Conservation (phyloP, 1,284 basidiomycete species). For the Agroathelia rolfsii region DNA sequence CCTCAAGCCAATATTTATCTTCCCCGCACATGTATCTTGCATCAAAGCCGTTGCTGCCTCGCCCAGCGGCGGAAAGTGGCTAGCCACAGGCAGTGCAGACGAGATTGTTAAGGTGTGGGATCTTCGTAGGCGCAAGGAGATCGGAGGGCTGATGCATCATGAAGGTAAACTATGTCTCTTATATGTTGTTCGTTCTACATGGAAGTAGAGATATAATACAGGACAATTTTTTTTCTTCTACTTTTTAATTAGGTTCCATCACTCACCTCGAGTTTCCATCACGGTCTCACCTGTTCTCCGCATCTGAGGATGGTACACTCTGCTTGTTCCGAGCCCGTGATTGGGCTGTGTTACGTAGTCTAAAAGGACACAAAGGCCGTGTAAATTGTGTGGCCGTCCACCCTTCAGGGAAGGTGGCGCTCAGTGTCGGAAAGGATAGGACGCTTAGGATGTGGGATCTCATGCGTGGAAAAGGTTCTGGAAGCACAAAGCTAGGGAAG, state of each 20-base stretch:
- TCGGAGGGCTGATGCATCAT: constrained; percentile 89
- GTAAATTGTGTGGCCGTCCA: constrained; percentile 89
- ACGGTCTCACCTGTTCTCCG: constrained; percentile 79
- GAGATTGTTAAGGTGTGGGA: constrained; percentile 99
- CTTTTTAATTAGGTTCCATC: constrained; percentile 62
- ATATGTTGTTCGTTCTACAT: background rate
- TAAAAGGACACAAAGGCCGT: constrained; percentile 90
- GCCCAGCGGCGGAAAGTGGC: constrained; percentile 85
- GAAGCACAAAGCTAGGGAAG: constrained; percentile 80
- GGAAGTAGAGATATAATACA: too few relatives aligned
- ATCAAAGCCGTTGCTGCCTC: constrained; percentile 85
- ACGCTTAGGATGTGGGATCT: constrained; percentile 97
- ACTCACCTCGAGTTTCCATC: constrained; percentile 85
- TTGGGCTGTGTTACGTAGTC: constrained; percentile 80
- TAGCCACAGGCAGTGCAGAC: constrained; percentile 90
- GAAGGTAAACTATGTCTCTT: constrained; percentile 66
- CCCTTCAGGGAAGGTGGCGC: constrained; percentile 82
- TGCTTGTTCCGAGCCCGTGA: constrained; percentile 88
- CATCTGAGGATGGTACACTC: constrained; percentile 84
- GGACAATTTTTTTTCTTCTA: too few relatives aligned
- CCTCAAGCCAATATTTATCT: constrained; percentile 85
- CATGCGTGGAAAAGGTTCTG: constrained; percentile 86
- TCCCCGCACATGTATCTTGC: constrained; percentile 91
- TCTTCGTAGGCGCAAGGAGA: constrained; percentile 78
- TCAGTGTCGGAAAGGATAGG: constrained; percentile 86